Conservation (phyloP, 768 basidiomycete species). For the Hydnomerulius pinastri region DNA sequence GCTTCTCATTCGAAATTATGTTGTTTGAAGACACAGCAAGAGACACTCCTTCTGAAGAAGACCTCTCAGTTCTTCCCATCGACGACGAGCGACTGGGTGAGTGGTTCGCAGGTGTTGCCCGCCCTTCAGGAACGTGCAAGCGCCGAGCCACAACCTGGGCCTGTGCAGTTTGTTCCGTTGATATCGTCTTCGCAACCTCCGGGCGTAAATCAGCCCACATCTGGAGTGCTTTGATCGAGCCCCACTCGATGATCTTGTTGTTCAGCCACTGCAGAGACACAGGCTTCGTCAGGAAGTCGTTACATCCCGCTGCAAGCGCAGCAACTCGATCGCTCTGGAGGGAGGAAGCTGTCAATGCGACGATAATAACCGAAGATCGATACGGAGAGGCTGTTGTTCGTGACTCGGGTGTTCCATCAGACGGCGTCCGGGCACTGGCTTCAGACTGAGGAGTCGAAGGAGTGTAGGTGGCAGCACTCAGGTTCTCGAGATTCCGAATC, state of each 20-base stretch:
- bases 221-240: conserved; percentile 91
- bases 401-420: conserved; percentile 51
- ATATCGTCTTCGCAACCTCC: conserved; percentile 51
- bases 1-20: conserved; percentile 17
- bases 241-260: conserved; percentile 99
- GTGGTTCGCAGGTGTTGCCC: conserved; percentile 36
- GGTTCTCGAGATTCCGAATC: conserved; percentile 83
- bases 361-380: conserved; percentile 95
- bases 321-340: conserved; percentile 94
- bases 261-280: conserved; percentile 95
- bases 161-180: conserved; percentile 47
- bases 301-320: conserved; percentile 98
- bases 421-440: conserved; percentile 45
- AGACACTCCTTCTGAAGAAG: conserved; percentile 17
- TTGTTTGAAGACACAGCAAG: conserved; percentile 18
- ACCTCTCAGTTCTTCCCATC: conserved; percentile 24
- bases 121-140: conserved; percentile 50
- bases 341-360: conserved; percentile 96
- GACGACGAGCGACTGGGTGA: conserved; percentile 43
- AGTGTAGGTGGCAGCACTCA: conserved; percentile 62
- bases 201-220: conserved; percentile 88
- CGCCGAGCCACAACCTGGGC: conserved; percentile 49
- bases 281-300: conserved; percentile 98
- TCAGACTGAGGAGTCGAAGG: conserved; percentile 70
- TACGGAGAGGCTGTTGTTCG: conserved; percentile 64